These are phyloP conservation scores for Carallia brachiata DNA, from an alignment of 345 rosid genomes.

Conservation along the genomic window DNA sequence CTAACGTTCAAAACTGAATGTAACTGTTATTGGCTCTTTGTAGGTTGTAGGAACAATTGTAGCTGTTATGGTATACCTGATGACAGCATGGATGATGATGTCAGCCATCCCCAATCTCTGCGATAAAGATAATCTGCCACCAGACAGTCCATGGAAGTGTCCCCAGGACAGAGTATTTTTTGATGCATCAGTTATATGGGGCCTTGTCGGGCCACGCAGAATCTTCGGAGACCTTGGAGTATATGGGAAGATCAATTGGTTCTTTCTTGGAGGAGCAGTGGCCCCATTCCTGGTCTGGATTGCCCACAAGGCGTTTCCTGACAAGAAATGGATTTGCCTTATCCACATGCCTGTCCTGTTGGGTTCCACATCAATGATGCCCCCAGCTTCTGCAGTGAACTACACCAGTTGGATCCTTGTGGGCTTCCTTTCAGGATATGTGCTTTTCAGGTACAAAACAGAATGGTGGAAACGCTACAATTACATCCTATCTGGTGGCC, in stretches of 20 bases:
- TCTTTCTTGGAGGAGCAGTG: slow-evolving; percentile 61
- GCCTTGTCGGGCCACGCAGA: slow-evolving; percentile 76
- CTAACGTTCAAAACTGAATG: not conserved
- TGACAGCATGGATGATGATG: slow-evolving; percentile 92
- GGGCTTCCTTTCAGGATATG: slow-evolving; percentile 53
- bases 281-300: slow-evolving; percentile 67
- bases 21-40: slow-evolving; percentile 1
- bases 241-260: slow-evolving; percentile 62
- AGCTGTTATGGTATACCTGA: slow-evolving; percentile 47
- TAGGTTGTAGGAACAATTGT: slow-evolving; percentile 68
- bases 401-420: slow-evolving; percentile 65
- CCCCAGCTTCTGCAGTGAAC: slow-evolving; percentile 72
- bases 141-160: slow-evolving; percentile 73
- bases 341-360: slow-evolving; percentile 69
- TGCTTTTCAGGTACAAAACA: slow-evolving; percentile 44
- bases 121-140: slow-evolving; percentile 45
- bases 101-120: slow-evolving; percentile 62
- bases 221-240: slow-evolving; percentile 73
- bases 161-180: slow-evolving; percentile 65
- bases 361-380: slow-evolving; percentile 70
- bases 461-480: slow-evolving; percentile 66
- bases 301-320: slow-evolving; percentile 61
- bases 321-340: slow-evolving; percentile 47
- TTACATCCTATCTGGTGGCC: slow-evolving; percentile 65
- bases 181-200: slow-evolving; percentile 84